phyloP scores from a whole-genome alignment of 139 green algal species.

The Tetraselmis chui region DNA sequence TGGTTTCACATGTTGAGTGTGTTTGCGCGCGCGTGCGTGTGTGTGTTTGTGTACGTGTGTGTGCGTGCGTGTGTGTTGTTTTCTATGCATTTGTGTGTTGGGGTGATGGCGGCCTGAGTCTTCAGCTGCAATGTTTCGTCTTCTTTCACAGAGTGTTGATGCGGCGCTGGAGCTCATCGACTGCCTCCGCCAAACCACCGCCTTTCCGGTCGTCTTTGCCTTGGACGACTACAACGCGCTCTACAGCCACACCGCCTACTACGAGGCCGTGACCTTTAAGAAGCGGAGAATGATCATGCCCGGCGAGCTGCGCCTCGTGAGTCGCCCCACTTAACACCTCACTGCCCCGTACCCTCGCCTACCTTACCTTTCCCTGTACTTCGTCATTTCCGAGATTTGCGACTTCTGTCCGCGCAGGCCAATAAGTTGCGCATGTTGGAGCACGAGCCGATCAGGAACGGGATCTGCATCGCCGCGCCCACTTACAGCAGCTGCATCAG shows the following conservation, averaged over 20 bases:
- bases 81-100: too few species aligned
- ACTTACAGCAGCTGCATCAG: slow-evolving; percentile 5
- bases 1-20: too few species aligned
- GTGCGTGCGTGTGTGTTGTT: too few species aligned
- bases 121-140: too few species aligned
- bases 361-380: neutral
- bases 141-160: neutral
- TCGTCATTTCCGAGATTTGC: neutral
- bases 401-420: slow-evolving; percentile 14
- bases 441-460: slow-evolving; percentile 10
- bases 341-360: too few species aligned
- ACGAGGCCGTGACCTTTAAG: slow-evolving; percentile 16
- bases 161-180: neutral
- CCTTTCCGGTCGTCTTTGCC: slow-evolving; percentile 38
- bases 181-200: neutral
- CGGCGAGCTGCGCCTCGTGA: slow-evolving; percentile 41
- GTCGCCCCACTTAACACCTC: neutral
- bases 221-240: slow-evolving; percentile 66
- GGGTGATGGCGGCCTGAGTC: too few species aligned
- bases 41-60: too few species aligned
- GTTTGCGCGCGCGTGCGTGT: too few species aligned
- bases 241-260: slow-evolving; percentile 45
- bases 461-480: slow-evolving; percentile 8
- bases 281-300: slow-evolving; percentile 23
- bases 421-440: slow-evolving; percentile 32